These are phyloP conservation scores for Aspergillus costaricaensis DNA, from an alignment of 2,329 filamentous ascomycete genomes.

Conservation along the genomic window DNA sequence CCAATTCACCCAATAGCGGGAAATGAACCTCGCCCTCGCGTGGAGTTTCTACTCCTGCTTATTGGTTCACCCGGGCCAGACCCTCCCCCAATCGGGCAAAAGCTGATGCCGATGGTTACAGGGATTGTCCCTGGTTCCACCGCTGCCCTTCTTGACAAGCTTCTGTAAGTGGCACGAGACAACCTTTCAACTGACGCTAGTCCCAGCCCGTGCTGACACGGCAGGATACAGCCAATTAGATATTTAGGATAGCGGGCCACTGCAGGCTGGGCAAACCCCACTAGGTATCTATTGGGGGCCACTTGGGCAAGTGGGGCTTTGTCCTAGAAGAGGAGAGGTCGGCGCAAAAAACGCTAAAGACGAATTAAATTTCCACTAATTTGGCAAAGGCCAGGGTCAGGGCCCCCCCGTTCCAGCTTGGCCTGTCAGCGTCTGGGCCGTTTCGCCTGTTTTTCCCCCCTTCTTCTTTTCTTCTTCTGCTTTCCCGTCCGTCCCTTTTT, in stretches of 20 bases:
- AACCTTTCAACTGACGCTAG: constrained; percentile 20
- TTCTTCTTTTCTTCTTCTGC: constrained; percentile 3
- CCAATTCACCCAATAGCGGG: not conserved
- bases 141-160: constrained; percentile 18
- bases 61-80: constrained; percentile 8
- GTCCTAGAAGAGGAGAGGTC: not conserved
- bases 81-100: constrained; percentile 11
- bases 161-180: constrained; percentile 25
- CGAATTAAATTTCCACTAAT: constrained; percentile 18
- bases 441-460: constrained; percentile 8
- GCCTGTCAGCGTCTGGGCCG: constrained; percentile 19
- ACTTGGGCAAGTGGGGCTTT: not conserved
- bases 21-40: constrained; percentile 4
- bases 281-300: not conserved
- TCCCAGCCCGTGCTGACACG: constrained; percentile 23
- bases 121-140: constrained; percentile 4
- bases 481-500: not conserved
- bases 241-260: not conserved
- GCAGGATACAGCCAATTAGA: constrained; percentile 11
- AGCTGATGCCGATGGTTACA: constrained; percentile 6
- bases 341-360: constrained; percentile 9
- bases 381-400: constrained; percentile 13
- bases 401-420: not conserved
- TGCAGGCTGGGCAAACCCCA: constrained; percentile 2
- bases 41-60: not conserved